Evolutionary conservation across 2,329 filamentous ascomycete genomes (phyloP), one percentile per base, ranked within the genome.

Genomic region (Cladosporium sp.): DNA sequence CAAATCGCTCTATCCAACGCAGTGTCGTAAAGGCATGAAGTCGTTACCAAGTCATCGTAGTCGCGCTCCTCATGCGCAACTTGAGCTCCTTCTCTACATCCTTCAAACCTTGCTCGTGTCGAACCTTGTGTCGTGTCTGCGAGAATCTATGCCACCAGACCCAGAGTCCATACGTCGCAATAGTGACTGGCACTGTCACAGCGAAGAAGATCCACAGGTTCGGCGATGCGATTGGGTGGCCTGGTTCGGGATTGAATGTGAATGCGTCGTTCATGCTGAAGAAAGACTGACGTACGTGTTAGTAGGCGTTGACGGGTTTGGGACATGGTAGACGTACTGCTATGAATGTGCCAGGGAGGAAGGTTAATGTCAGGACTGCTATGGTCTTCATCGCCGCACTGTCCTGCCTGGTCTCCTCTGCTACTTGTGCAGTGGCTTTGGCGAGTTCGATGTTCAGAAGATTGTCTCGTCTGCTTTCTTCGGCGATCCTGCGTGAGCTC

Each of bases 331-430:
- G 25, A 59, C 65, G 63, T 58, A 68, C 66, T 30, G 69, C 70
- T 8, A 72, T 67, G 19, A 74, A 73, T 2, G 74, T 71, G 1
- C 73, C 67, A 2, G 76, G 76, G 40, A 79, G 69, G 68, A 78
- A 78, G 5, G 76, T 67, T 17, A 78, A 61, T 1, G 76, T 78
- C 60, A 76, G 67, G 8, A 78, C 68, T 0, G 76, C 76, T 17
- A 79, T 77, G 0, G 74, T 76, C 63, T 77, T 77, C 76, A 79
- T 78, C 12, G 74, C 75, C 15, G 72, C 69, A 39, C 69, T 74
- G 60, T 78, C 75, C 8, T 69, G 63, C 51, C 69, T 59, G 22
- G 69, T 69, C 54, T 70, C 64, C 39, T 72, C 69, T 17, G 69
- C 70, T 38, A 72, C 65, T 40, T 71, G 68, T 7, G 68, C 68